Percentiles rank a stretch among this genome's conserved stretches.
These are phyloP conservation scores for Boletus mariae DNA, from an alignment of 1,284 basidiomycete genomes.

Conservation along the genomic window DNA sequence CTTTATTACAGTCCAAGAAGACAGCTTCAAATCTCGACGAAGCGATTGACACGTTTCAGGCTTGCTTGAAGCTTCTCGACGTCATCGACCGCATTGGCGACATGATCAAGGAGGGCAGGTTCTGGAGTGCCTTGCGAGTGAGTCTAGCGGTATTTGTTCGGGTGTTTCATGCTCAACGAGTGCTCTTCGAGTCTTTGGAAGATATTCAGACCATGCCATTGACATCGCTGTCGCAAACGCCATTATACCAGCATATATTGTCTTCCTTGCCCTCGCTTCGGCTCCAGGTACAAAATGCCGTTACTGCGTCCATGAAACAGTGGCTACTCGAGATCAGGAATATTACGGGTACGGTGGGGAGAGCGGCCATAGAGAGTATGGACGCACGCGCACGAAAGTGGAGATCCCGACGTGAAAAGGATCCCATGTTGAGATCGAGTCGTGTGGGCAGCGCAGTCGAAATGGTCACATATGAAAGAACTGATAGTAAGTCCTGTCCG, in stretches of 20 bases:
- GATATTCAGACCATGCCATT: conserved; percentile 91
- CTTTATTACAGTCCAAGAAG: conserved; percentile 85
- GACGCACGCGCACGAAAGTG: conserved; percentile 81
- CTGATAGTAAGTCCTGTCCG: conserved; percentile 71
- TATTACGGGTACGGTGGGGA: conserved; percentile 82
- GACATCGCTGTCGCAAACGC: conserved; percentile 87
- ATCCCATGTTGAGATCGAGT: conserved; percentile 68
- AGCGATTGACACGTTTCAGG: conserved; percentile 91
- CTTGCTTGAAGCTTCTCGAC: conserved; percentile 88
- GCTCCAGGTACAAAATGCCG: conserved; percentile 86
- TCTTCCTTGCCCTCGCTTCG: conserved; percentile 90
- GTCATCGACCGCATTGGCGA: conserved; percentile 92
- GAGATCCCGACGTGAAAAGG: conserved; percentile 77
- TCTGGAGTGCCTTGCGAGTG: conserved; percentile 94
- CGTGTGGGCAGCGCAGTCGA: conserved; percentile 95
- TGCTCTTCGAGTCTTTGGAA: conserved; percentile 72
- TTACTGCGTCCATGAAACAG: conserved; percentile 93
- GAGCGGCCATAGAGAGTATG: conserved; percentile 89
- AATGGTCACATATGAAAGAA: conserved; percentile 89
- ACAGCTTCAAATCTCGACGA: conserved; percentile 93
- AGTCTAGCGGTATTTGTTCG: conserved; percentile 40
- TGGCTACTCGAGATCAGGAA: conserved; percentile 97
- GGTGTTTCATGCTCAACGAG: conserved; percentile 28
- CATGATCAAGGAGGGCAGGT: conserved; percentile 90
- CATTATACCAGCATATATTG: conserved; percentile 89